These are phyloP conservation scores for Immersiporthe knoxdaviesiana DNA, from an alignment of 2,329 filamentous ascomycete species.

Conservation along the genomic window DNA sequence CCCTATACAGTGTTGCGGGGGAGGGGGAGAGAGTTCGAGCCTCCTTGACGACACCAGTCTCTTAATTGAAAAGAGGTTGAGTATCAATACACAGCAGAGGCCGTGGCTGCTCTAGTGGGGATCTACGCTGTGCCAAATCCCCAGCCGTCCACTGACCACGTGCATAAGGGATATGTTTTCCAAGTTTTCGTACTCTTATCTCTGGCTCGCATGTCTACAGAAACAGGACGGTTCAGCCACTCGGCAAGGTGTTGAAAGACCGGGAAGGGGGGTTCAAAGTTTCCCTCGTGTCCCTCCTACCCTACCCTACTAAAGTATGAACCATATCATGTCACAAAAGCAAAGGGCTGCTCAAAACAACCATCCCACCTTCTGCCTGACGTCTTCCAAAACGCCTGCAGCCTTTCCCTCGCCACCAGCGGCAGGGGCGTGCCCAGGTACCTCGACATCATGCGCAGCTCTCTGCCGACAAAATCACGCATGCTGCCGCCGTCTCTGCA, in stretches of 20 bases:
- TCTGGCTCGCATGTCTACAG: not conserved
- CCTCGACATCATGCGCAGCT: slow-evolving; percentile 36
- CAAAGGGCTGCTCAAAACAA: slow-evolving; percentile 43
- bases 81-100: too few relatives aligned
- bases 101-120: too few relatives aligned
- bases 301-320: not conserved
- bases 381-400: slow-evolving; percentile 42
- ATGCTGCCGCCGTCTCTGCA: slow-evolving; percentile 5
- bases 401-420: slow-evolving; percentile 36
- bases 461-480: slow-evolving; percentile 36
- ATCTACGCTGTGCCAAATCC: too few relatives aligned
- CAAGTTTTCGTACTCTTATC: not conserved
- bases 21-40: too few relatives aligned
- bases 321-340: slow-evolving; percentile 31
- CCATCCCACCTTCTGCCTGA: slow-evolving; percentile 40
- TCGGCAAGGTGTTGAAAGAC: too few relatives aligned
- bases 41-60: too few relatives aligned
- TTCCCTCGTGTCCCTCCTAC: not conserved
- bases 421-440: slow-evolving; percentile 38
- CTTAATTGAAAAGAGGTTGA: too few relatives aligned
- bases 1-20: too few relatives aligned
- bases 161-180: too few relatives aligned
- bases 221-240: not conserved
- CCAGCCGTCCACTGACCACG: too few relatives aligned
- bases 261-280: too few relatives aligned